Conservation (phyloP, 768 basidiomycete genomes). For the Suillus clintonianus region DNA sequence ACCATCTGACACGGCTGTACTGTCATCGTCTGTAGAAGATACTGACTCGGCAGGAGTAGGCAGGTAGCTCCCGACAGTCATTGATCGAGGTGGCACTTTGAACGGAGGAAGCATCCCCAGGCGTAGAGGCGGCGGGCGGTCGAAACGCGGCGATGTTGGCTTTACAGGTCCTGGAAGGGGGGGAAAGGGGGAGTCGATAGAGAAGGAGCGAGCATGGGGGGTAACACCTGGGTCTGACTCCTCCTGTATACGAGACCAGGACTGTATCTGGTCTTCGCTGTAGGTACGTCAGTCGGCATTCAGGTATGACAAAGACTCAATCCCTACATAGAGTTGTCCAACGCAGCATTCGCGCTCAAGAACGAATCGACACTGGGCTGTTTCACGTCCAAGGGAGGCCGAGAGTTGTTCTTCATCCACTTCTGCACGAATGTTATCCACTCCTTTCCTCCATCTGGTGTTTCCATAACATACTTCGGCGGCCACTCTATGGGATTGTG, state of each 20-base stretch:
- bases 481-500: slow-evolving; percentile 97
- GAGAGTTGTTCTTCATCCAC: slow-evolving; percentile 69
- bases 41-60: slow-evolving; percentile 61
- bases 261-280: slow-evolving; percentile 43
- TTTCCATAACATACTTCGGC: slow-evolving; percentile 56
- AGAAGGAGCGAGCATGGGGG: slow-evolving; percentile 61
- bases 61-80: slow-evolving; percentile 54
- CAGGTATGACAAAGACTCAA: background rate
- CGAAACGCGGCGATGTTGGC: slow-evolving; percentile 25
- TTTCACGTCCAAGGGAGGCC: slow-evolving; percentile 30
- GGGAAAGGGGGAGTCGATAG: slow-evolving; percentile 59
- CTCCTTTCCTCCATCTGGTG: slow-evolving; percentile 55
- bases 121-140: slow-evolving; percentile 51
- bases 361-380: slow-evolving; percentile 52
- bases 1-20: slow-evolving; percentile 27
- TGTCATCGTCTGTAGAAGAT: slow-evolving; percentile 48
- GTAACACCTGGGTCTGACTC: slow-evolving; percentile 40
- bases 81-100: slow-evolving; percentile 47
- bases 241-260: slow-evolving; percentile 46
- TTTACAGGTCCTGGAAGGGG: slow-evolving; percentile 37
- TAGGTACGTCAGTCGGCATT: slow-evolving; percentile 6
- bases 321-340: slow-evolving; percentile 36
- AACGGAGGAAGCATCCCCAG: slow-evolving; percentile 46
- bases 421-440: slow-evolving; percentile 73
- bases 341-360: slow-evolving; percentile 41